Evolutionary conservation across 352 stramenopile species (phyloP).

Genomic region (Poterioochromonas sp.): DNA sequence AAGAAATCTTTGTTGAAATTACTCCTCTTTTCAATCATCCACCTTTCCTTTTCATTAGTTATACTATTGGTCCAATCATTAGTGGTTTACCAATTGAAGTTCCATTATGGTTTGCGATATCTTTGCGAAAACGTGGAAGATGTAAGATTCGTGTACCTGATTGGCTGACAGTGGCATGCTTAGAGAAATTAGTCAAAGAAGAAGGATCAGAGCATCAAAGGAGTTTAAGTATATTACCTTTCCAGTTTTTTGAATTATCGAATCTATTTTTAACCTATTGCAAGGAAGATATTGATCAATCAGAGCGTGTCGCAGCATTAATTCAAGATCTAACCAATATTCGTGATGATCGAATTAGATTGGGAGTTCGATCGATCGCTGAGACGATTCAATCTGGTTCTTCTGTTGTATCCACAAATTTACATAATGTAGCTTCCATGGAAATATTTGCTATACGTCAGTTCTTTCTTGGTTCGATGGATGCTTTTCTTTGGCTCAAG

Average conservation of each 20-base stretch:
- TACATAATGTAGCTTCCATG: conserved; percentile 31
- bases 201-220: background rate
- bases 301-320: conserved; percentile 4
- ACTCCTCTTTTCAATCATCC: conserved; percentile 18
- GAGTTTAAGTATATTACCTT: background rate
- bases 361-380: background rate
- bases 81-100: conserved; percentile 8
- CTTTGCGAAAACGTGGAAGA: conserved; percentile 13
- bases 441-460: conserved; percentile 14
- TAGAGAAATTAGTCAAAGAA: background rate
- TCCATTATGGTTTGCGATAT: conserved; percentile 30
- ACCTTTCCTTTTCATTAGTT: background rate
- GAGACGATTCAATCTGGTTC: conserved; percentile 1
- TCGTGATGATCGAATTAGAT: conserved; percentile 6
- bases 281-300: background rate
- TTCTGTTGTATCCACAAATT: background rate
- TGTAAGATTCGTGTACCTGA: conserved; percentile 26
- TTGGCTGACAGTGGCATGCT: conserved; percentile 13
- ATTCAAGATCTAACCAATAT: conserved; percentile 25
- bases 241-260: conserved; percentile 28
- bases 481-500: conserved; percentile 7
- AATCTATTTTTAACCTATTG: background rate
- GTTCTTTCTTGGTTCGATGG: conserved; percentile 7
- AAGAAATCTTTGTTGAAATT: conserved; percentile 14
- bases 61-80: conserved; percentile 21